phyloP scores from a whole-genome alignment of 2,329 filamentous ascomycete species.

The Aspergillus felis region DNA sequence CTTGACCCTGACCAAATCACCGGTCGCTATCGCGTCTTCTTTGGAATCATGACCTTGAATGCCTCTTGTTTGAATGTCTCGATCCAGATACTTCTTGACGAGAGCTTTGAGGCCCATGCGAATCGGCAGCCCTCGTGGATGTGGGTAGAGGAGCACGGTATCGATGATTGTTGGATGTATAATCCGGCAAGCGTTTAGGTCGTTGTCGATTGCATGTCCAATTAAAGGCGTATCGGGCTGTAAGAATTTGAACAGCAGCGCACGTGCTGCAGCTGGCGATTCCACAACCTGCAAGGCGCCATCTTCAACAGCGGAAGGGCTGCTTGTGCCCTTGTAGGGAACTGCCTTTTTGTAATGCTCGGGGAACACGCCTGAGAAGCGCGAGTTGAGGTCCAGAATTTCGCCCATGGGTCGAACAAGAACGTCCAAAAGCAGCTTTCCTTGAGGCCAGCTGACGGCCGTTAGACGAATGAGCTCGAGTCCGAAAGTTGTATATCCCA shows the following conservation, averaged over 20 bases:
- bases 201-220: conserved; percentile 92
- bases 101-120: conserved; percentile 75
- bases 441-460: conserved; percentile 79
- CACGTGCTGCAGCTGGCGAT: conserved; percentile 69
- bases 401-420: conserved; percentile 80
- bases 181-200: conserved; percentile 79
- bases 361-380: conserved; percentile 80
- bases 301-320: conserved; percentile 20
- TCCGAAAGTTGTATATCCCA: conserved; percentile 88
- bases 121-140: conserved; percentile 69
- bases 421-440: conserved; percentile 72
- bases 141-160: conserved; percentile 79
- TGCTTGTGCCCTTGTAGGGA: conserved; percentile 44
- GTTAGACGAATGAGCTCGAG: conserved; percentile 88
- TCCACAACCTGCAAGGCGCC: conserved; percentile 64
- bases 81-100: conserved; percentile 63
- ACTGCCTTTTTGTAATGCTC: conserved; percentile 70
- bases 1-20: conserved; percentile 73
- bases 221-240: conserved; percentile 76
- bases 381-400: conserved; percentile 84
- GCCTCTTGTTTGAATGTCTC: conserved; percentile 72
- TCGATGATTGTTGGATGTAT: conserved; percentile 84
- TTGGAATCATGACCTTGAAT: conserved; percentile 77
- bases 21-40: conserved; percentile 85
- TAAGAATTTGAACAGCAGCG: conserved; percentile 71